These are phyloP conservation scores for Onygenales sp. DNA, from an alignment of 2,329 filamentous ascomycete genomes.

Conservation along the genomic window DNA sequence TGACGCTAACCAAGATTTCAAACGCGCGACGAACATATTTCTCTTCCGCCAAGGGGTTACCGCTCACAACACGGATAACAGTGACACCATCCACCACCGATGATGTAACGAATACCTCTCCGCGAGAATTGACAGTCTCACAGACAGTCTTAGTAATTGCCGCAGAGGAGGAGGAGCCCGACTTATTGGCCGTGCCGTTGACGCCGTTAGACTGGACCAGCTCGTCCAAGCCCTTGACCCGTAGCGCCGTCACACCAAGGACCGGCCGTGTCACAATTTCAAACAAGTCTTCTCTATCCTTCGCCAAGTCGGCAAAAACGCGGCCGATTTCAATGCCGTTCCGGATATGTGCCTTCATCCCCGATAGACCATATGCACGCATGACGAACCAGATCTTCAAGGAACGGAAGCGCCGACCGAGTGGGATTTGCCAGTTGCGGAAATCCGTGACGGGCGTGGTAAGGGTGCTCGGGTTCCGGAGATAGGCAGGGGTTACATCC, in stretches of 20 bases:
- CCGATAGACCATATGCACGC: conserved; percentile 67
- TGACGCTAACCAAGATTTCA: conserved; percentile 56
- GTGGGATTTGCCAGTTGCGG: conserved; percentile 92
- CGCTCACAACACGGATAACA: conserved; percentile 73
- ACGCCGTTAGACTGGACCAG: conserved; percentile 3
- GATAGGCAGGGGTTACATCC: conserved; percentile 69
- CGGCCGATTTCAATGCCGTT: conserved; percentile 62
- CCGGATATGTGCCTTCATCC: conserved; percentile 63
- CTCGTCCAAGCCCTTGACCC: conserved; percentile 41
- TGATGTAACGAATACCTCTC: conserved; percentile 75
- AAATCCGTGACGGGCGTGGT: conserved; percentile 85
- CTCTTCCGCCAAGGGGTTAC: conserved; percentile 59
- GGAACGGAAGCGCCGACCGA: conserved; percentile 77
- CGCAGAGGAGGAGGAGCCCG: conserved; percentile 46
- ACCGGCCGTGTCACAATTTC: conserved; percentile 62
- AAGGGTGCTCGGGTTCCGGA: conserved; percentile 72
- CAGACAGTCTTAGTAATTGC: conserved; percentile 64
- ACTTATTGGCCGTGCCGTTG: conserved; percentile 18
- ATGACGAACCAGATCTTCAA: conserved; percentile 96
- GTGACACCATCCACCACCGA: conserved; percentile 64
- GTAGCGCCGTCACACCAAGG: conserved; percentile 73
- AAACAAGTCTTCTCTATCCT: conserved; percentile 58
- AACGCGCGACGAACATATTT: conserved; percentile 65
- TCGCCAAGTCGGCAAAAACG: conserved; percentile 54
- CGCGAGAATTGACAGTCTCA: conserved; percentile 61